Conservation (phyloP, 2,329 filamentous ascomycete species). For the Didymella pinodella region DNA sequence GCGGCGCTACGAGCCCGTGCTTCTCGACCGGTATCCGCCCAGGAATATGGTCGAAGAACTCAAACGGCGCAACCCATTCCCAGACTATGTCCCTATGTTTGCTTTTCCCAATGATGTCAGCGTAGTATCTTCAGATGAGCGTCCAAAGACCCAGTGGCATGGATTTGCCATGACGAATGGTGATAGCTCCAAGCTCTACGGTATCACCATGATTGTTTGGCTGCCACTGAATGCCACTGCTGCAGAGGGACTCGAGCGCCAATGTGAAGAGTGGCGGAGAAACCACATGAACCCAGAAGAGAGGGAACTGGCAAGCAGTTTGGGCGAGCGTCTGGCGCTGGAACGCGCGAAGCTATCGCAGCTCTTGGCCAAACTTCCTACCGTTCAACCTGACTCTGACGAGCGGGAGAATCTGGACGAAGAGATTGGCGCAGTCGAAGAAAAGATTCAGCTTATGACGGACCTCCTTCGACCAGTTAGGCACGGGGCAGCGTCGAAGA, state of each 20-base stretch:
- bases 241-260: constrained; percentile 80
- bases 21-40: constrained; percentile 91
- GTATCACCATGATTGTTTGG: constrained; percentile 92
- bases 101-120: constrained; percentile 98
- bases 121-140: constrained; percentile 92
- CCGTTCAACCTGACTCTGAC: constrained; percentile 78
- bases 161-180: constrained; percentile 97
- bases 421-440: constrained; percentile 92
- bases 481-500: constrained; percentile 94
- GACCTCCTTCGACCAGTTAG: constrained; percentile 91
- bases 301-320: constrained; percentile 86
- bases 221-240: constrained; percentile 82
- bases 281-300: constrained; percentile 88
- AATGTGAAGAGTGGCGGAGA: constrained; percentile 61
- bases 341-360: constrained; percentile 92
- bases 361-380: constrained; percentile 82
- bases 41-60: constrained; percentile 82
- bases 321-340: constrained; percentile 84
- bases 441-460: constrained; percentile 96
- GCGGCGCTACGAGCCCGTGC: constrained; percentile 92
- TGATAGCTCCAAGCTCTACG: constrained; percentile 90
- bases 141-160: constrained; percentile 96
- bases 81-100: constrained; percentile 99
- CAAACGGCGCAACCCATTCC: constrained; percentile 82
- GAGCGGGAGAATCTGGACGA: constrained; percentile 88